Base-by-base conservation (phyloP, 2,329 filamentous ascomycete species). In the Monilinia fructicola region DNA sequence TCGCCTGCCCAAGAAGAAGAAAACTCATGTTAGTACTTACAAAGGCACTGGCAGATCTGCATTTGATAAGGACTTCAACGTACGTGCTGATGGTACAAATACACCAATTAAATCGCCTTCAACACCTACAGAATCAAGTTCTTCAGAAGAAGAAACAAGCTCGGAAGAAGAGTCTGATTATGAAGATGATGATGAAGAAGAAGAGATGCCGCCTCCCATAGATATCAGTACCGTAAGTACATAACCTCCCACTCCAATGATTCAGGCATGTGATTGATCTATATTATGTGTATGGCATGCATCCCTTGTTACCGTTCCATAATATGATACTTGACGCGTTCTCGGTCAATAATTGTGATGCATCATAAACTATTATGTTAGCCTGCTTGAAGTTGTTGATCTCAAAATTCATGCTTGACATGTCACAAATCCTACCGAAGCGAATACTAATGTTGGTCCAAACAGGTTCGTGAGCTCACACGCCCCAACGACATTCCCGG, bases 401-500 rank as follows among this genome's bases (percentile, higher is more conserved):
- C 31, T 50, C 7, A 26, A 28, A 38, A 38, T 18, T 1, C 14
- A 16, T 60, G 14, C 10, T 23, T 21, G 21, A 26, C 38, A n/a
- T 4, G 21, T 44, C 31, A 5, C 11, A 40, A 50, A 38, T 12
- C 1, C 31, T 16, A 60, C n/a, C 23, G 12, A 50, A 50, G 35
- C n/a, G 14, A 26, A 62, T 52, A 10, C 62, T 66, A 63, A 68
- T 54, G 14, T 12, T 42, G 38, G 50, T 60, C 5, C 18, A 60
- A 26, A 60, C 60, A 77, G 75, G 70, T 77, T 65, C 75, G 75
- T 38, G 72, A 70, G 21, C 21, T 59, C 40, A 65, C 46, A 3
- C 74, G 75, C 16, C 84, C 84, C 1, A 68, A 72, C 11, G 80
- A 84, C 58, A 75, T 78, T 12, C 77, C 79, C 21, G 82, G 81